Evolutionary conservation across 2,329 filamentous ascomycete species (phyloP).

Genomic region (Spiromastix sp.): DNA sequence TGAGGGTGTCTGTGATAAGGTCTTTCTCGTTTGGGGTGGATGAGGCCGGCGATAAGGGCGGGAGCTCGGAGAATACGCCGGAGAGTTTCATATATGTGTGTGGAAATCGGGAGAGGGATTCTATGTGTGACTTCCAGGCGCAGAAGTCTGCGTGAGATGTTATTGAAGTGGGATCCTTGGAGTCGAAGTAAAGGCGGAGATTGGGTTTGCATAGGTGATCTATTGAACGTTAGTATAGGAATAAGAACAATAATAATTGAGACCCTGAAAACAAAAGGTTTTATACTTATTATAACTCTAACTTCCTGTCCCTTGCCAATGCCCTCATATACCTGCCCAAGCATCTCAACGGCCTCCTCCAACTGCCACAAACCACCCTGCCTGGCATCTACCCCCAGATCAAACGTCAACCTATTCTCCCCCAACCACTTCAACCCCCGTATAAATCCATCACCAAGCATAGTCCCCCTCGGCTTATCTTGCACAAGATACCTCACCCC

Average conservation of each 20-base stretch:
- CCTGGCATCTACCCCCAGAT: conserved; percentile 73
- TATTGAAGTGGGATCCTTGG: conserved; percentile 20
- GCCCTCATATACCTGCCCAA: conserved; percentile 54
- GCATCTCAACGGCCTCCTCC: conserved; percentile 60
- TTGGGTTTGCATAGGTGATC: conserved; percentile 89
- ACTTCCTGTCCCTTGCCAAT: conserved; percentile 46
- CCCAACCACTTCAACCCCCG: conserved; percentile 56
- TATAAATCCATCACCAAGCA: conserved; percentile 55
- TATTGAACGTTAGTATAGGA: conserved; percentile 31
- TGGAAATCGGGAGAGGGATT: conserved; percentile 52
- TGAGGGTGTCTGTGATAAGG: conserved; percentile 39
- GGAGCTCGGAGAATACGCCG: conserved; percentile 72
- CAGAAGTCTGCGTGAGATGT: conserved; percentile 46
- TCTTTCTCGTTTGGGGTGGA: conserved; percentile 34
- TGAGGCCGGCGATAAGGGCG: conserved; percentile 12
- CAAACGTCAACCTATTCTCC: conserved; percentile 58
- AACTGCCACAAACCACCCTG: conserved; percentile 65
- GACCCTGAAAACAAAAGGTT: neutral
- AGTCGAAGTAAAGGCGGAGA: conserved; percentile 49
- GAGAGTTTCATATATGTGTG: conserved; percentile 86
- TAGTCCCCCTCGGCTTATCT: conserved; percentile 57
- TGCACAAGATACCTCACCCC: conserved; percentile 80
- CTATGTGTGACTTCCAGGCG: conserved; percentile 60
- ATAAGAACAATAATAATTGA: neutral
- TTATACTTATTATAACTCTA: conserved; percentile 55